Evolutionary conservation across 202 grass and related monocot species (phyloP), one percentile per base, ranked within the genome.

Genomic region (Carex arenaria): DNA sequence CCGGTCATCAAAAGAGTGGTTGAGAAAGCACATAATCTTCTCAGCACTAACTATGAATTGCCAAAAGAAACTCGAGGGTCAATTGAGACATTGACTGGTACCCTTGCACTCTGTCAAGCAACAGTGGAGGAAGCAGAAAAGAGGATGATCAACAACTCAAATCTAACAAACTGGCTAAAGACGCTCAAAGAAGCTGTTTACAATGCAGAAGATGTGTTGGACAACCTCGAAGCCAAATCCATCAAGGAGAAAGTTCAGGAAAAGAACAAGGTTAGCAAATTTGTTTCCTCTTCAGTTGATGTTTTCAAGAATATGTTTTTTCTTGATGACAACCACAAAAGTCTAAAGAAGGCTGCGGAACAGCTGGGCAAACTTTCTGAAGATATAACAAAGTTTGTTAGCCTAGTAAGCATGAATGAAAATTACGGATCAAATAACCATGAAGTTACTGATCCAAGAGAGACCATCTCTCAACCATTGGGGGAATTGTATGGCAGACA

Each of bases 121-220:
- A 71, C 86, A 11, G 67, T 90, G 4, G 57, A 87, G 13, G 67
- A 47, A 51, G 78, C 23, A 0, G 85, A 90, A 52, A 80, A 75
- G 4, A 3, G 0, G 23, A 10, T 10, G 1, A 85, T 85, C 82
- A 82, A 64, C 64, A 82, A 79, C 28, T 1, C 8, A 10, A 55
- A 10, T 23, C 64, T 85, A 2, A 49, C 8, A 17, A 5, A 22
- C 1, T 87, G 76, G 78, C 52, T 90, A 18, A 32, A 34, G 61
- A 66, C 76, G 22, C 73, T 90, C 67, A 87, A 87, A 72, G 73
- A 61, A 4, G 52, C 83, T 31, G 85, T 72, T 19, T 85, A 66
- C 4, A 8, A 74, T 18, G 70, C 42, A 0, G 70, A 74, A 47
- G 70, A 74, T 52, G 38, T 74, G 3, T n/a, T 74, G 9, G 70